These are phyloP conservation scores for Lunularia cruciata DNA, from an alignment of 225 moss, liverwort and hornwort species.

Conservation along the genomic window DNA sequence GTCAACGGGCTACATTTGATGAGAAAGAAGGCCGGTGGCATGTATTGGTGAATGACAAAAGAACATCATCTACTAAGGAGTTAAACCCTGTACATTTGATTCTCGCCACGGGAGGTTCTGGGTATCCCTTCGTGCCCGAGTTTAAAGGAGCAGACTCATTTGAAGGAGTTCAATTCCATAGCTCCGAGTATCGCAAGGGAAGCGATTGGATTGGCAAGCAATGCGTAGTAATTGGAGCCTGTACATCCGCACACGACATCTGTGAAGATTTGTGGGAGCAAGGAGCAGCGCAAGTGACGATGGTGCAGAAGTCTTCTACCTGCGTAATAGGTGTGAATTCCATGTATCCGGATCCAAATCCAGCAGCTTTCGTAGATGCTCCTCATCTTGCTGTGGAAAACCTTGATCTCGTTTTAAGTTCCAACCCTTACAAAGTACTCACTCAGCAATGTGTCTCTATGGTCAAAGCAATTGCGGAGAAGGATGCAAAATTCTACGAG, in stretches of 20 bases:
- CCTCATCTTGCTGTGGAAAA: not conserved
- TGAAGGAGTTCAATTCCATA: slow-evolving; percentile 9
- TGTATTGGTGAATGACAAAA: slow-evolving; percentile 3
- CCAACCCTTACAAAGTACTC: slow-evolving; percentile 2
- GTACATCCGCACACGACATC: slow-evolving; percentile 20
- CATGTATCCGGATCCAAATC: not conserved
- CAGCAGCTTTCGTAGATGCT: not conserved
- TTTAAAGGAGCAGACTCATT: slow-evolving; percentile 17
- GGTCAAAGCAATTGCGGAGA: not conserved
- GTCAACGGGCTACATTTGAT: slow-evolving; percentile 16
- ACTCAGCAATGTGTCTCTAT: not conserved
- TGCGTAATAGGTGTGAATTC: slow-evolving; percentile 12
- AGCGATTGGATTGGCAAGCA: slow-evolving; percentile 17
- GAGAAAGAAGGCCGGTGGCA: slow-evolving; percentile 12
- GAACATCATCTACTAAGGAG: not conserved
- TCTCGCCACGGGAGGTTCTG: slow-evolving; percentile 16
- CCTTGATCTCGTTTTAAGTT: not conserved
- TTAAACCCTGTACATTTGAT: slow-evolving; percentile 18
- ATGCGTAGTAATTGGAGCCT: slow-evolving; percentile 14
- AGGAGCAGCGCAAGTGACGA: slow-evolving; percentile 24
- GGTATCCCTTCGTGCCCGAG: slow-evolving; percentile 4
- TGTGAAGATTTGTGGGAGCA: slow-evolving; percentile 21
- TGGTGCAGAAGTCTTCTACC: slow-evolving; percentile 23
- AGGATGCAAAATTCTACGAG: not conserved
- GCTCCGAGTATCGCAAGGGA: not conserved